Evolutionary conservation across 208 protist species (phyloP).

Genomic region (Porcisia hertigi): DNA sequence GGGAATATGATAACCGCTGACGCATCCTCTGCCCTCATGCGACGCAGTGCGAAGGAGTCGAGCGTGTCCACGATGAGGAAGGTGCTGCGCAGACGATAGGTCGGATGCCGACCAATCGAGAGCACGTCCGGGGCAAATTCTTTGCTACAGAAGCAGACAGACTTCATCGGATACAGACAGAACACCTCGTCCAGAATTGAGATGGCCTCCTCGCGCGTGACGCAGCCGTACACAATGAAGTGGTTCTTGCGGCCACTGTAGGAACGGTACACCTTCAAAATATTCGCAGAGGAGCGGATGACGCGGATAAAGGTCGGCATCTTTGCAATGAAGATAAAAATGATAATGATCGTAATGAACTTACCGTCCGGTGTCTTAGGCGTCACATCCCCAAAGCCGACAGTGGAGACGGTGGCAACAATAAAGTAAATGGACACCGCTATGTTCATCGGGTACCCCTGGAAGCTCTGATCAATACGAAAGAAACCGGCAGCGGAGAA

Average conservation of each 20-base stretch:
- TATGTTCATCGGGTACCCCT: constrained; percentile 61
- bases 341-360: constrained; percentile 70
- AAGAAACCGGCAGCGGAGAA: constrained; percentile 73
- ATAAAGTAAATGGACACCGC: constrained; percentile 75
- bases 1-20: constrained; percentile 77
- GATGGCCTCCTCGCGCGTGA: constrained; percentile 67
- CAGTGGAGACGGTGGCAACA: constrained; percentile 78
- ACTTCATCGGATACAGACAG: constrained; percentile 81
- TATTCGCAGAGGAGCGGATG: constrained; percentile 58
- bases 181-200: constrained; percentile 88
- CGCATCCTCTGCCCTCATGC: constrained; percentile 68
- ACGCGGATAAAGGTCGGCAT: constrained; percentile 87
- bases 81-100: constrained; percentile 71
- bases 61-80: constrained; percentile 73
- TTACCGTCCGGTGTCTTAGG: constrained; percentile 62
- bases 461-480: constrained; percentile 75
- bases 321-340: constrained; percentile 80
- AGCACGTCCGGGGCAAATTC: constrained; percentile 63
- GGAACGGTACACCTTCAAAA: constrained; percentile 60
- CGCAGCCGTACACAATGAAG: constrained; percentile 84
- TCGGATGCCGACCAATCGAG: constrained; percentile 74
- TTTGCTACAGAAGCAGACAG: constrained; percentile 87
- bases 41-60: constrained; percentile 56
- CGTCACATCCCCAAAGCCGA: constrained; percentile 86
- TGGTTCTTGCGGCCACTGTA: constrained; percentile 74